Conservation (phyloP, 164 flowering plant species). For the Cinnamomum chago region DNA sequence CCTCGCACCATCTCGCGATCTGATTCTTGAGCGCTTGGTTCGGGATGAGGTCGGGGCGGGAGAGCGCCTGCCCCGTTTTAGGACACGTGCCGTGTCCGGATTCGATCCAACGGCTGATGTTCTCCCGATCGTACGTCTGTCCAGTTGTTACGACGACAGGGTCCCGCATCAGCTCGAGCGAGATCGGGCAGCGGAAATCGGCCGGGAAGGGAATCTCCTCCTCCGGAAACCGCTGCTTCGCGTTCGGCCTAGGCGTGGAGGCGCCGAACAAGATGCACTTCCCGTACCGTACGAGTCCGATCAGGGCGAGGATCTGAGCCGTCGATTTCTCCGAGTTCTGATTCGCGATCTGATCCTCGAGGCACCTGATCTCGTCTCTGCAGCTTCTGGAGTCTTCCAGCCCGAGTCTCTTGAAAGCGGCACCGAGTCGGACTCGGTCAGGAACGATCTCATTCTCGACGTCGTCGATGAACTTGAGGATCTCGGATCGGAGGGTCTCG, state of each 20-base stretch:
- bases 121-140: slow-evolving; percentile 78
- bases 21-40: slow-evolving; percentile 62
- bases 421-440: slow-evolving; percentile 28
- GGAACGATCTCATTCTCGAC: slow-evolving; percentile 60
- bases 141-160: slow-evolving; percentile 90
- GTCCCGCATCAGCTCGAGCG: slow-evolving; percentile 76
- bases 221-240: slow-evolving; percentile 7
- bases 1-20: slow-evolving; percentile 80
- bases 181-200: slow-evolving; percentile 83
- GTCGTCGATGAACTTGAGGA: slow-evolving; percentile 39
- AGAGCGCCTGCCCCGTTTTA: slow-evolving; percentile 71
- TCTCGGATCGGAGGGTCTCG: slow-evolving; percentile 32
- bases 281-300: slow-evolving; percentile 67
- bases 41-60: slow-evolving; percentile 52
- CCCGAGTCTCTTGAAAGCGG: slow-evolving; percentile 37
- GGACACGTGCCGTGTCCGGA: slow-evolving; percentile 88
- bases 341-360: slow-evolving; percentile 59
- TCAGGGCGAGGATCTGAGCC: slow-evolving; percentile 40
- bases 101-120: slow-evolving; percentile 68
- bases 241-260: slow-evolving; percentile 34
- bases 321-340: slow-evolving; percentile 44
- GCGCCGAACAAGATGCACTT: slow-evolving; percentile 72
- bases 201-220: slow-evolving; percentile 44
- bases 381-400: slow-evolving; percentile 46
- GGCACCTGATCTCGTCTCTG: slow-evolving; percentile 57